Percentiles rank a stretch among this genome's conserved stretches.
Evolutionary conservation across 2,329 filamentous ascomycete species (phyloP).

Genomic region (Neofusicoccum sp.): DNA sequence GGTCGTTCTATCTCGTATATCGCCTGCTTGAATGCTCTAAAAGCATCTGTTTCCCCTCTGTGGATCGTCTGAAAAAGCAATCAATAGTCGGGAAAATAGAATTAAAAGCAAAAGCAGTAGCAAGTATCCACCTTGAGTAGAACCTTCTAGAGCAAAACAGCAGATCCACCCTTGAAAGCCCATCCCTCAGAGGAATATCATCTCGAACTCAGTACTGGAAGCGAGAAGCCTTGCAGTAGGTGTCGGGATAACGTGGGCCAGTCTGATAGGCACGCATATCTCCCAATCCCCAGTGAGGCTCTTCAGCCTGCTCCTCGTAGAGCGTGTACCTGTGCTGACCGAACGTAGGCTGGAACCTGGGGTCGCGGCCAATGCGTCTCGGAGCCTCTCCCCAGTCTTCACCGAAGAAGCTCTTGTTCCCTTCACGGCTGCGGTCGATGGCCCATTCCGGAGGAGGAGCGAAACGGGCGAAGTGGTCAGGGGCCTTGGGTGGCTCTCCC

Average conservation of each 20-base stretch:
- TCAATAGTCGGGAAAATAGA: background rate
- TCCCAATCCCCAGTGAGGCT: background rate
- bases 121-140: background rate
- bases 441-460: conserved; percentile 36
- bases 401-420: conserved; percentile 43
- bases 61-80: background rate
- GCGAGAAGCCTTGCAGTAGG: background rate
- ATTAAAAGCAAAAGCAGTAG: background rate
- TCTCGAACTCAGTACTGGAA: background rate
- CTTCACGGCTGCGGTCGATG: conserved; percentile 37
- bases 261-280: background rate
- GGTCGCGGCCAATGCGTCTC: conserved; percentile 16
- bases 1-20: too few species aligned
- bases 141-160: background rate
- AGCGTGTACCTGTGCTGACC: background rate
- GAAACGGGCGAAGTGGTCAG: conserved; percentile 43
- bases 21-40: too few species aligned
- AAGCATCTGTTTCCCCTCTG: too few species aligned
- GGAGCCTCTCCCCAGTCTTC: conserved; percentile 17
- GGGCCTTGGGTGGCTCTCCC: conserved; percentile 13
- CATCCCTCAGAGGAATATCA: background rate
- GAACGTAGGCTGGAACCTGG: conserved; percentile 5
- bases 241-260: background rate
- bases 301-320: background rate
- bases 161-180: background rate